Evolutionary conservation across 257 asterid species (phyloP), one percentile per base, ranked within the genome.

Genomic region (Sherardia arvensis): DNA sequence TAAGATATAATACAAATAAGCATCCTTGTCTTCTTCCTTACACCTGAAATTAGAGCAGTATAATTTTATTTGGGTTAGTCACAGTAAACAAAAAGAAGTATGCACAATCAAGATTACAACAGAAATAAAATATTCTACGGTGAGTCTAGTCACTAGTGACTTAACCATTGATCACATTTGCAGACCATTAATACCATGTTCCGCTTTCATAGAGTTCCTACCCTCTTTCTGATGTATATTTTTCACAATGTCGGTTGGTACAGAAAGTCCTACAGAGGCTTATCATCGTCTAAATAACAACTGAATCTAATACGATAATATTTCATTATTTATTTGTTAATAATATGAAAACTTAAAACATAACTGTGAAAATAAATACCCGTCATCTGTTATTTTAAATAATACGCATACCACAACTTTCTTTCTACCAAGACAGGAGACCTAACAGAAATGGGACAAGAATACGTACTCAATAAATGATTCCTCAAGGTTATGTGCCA

Each of bases 1-100:
- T 71, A 87, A 72, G 68, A 90, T 73, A 69, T 92, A 92, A 74
- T 85, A 92, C 73, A 92, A 77, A 73, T 90, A 90, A 14, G 93
- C 90, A 87, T 92, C 99, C 66, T 92, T 92, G 75, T 92, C 97
- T 54, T 87, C 96, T 72, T 92, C 99, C 74, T 76, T 79, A 74
- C 97, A 92, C 78, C 99, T 92, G 88, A 66, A 81, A 70, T 48
- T 73, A 65, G 26, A 30, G 69, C 68, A 74, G 67, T 74, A 1
- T 47, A 53, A 64, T 30, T 38, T 14, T 53, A 40, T 27, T 33
- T 56, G 58, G 58, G 57, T n/a, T 55, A 33, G 53, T 69, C 18
- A 4, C 56, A 32, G 54, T 45, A 61, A 34, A 4, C 20, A 59
- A n/a, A 5, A 51, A 25, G 48, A n/a, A 6, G 23, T 62, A 17